Evolutionary conservation across 202 grass and related monocot species (phyloP).

Genomic region (Panicum virgatum): DNA sequence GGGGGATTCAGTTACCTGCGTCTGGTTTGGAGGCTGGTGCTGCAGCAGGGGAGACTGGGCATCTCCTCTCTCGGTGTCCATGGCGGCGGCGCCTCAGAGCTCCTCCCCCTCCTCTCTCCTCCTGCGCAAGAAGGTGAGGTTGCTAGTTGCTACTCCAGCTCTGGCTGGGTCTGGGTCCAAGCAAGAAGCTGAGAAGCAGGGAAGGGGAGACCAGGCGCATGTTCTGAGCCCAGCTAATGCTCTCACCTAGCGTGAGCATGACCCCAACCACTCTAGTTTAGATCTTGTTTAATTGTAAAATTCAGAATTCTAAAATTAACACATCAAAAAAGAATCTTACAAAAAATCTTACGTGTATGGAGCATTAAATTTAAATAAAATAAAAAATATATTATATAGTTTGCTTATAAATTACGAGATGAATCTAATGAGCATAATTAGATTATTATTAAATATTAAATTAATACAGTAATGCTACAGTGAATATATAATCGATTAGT

Average conservation of each 20-base stretch:
- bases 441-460: too few species aligned
- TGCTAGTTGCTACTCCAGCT: neutral
- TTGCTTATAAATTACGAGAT: too few species aligned
- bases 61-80: constrained; percentile 17
- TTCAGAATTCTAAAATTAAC: too few species aligned
- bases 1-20: neutral
- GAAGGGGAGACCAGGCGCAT: neutral
- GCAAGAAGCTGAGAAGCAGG: neutral
- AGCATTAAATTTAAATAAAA: too few species aligned
- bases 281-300: too few species aligned
- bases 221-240: neutral
- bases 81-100: neutral
- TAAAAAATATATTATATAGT: too few species aligned
- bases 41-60: constrained; percentile 13
- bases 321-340: too few species aligned
- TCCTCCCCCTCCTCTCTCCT: neutral
- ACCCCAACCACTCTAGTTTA: neutral
- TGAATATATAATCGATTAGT: too few species aligned
- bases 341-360: too few species aligned
- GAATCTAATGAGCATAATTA: too few species aligned
- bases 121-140: neutral
- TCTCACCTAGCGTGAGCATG: neutral
- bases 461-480: too few species aligned
- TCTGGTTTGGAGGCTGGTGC: neutral
- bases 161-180: neutral